Evolutionary conservation across 2,329 filamentous ascomycete genomes (phyloP).

Genomic region (Colletotrichum sansevieriae): DNA sequence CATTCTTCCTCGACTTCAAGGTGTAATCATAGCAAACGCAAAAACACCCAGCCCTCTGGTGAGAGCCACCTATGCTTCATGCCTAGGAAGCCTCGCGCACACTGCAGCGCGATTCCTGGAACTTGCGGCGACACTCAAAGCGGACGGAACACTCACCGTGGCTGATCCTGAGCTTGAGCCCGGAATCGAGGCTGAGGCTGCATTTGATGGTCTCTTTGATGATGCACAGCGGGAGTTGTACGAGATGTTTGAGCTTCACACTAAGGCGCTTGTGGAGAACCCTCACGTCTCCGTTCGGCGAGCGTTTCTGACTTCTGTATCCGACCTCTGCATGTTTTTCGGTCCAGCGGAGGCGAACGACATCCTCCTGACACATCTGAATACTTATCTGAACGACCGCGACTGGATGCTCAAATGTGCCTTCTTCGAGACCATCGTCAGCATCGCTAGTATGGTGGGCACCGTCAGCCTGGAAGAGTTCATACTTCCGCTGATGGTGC

Average conservation of each 20-base stretch:
- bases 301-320: conserved; percentile 91
- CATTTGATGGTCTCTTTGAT: conserved; percentile 88
- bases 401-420: conserved; percentile 98
- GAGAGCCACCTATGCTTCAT: conserved; percentile 92
- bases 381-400: conserved; percentile 95
- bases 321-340: conserved; percentile 94
- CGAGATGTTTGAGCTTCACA: conserved; percentile 87
- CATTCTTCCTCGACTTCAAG: conserved; percentile 73
- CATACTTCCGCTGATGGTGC: conserved; percentile 94
- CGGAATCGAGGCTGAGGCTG: conserved; percentile 73
- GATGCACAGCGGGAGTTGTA: conserved; percentile 86
- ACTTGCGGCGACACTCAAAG: conserved; percentile 87
- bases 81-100: conserved; percentile 87
- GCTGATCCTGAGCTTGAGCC: conserved; percentile 85
- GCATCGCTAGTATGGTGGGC: conserved; percentile 90
- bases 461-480: conserved; percentile 93
- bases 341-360: conserved; percentile 93
- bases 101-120: conserved; percentile 89
- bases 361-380: conserved; percentile 94
- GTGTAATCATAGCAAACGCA: conserved; percentile 61
- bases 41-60: conserved; percentile 76
- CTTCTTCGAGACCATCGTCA: conserved; percentile 95
- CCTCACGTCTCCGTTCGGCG: conserved; percentile 86
- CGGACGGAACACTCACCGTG: conserved; percentile 83
- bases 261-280: conserved; percentile 91